Evolutionary conservation across 768 basidiomycete genomes (phyloP).

Genomic region (Rhodocollybia butyracea): DNA sequence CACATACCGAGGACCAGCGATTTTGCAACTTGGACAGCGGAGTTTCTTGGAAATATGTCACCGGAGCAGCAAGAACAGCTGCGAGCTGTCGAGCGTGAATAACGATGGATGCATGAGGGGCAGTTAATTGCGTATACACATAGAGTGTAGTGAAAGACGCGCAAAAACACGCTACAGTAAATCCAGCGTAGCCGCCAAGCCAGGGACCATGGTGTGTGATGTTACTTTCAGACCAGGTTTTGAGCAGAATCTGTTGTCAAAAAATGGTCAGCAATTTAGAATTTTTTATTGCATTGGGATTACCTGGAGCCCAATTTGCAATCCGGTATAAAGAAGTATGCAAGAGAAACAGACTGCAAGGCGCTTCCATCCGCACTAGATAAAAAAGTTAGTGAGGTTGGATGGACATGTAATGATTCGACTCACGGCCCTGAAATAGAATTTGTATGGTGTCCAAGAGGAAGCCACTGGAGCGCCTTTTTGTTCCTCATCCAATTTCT

Average conservation of each 20-base stretch:
- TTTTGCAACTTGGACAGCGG: constrained; percentile 6
- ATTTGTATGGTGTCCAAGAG: constrained; percentile 5
- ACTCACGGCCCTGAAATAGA: constrained; percentile 5
- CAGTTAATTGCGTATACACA: constrained; percentile 6
- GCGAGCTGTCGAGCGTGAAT: constrained; percentile 8
- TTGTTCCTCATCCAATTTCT: background rate
- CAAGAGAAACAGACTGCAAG: constrained; percentile 4
- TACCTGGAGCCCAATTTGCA: constrained; percentile 9
- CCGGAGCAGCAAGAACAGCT: constrained; percentile 5
- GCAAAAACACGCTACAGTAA: constrained; percentile 5
- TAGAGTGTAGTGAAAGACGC: constrained; percentile 4
- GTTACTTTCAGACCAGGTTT: constrained; percentile 6
- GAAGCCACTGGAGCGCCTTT: background rate
- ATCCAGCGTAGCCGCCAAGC: constrained; percentile 8
- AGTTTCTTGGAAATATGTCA: constrained; percentile 8
- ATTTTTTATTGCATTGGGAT: background rate
- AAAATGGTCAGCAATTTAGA: background rate
- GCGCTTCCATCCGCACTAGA: constrained; percentile 7
- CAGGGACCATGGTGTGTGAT: constrained; percentile 6
- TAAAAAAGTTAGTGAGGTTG: background rate
- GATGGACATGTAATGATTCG: background rate
- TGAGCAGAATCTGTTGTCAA: background rate
- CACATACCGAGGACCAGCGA: constrained; percentile 1
- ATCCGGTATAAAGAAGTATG: background rate
- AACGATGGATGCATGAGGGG: constrained; percentile 7